Evolutionary conservation across 495 filamentous ascomycete genomes (phyloP), one percentile per base, ranked within the genome.

Genomic region (Trichocladium uniseriatum): DNA sequence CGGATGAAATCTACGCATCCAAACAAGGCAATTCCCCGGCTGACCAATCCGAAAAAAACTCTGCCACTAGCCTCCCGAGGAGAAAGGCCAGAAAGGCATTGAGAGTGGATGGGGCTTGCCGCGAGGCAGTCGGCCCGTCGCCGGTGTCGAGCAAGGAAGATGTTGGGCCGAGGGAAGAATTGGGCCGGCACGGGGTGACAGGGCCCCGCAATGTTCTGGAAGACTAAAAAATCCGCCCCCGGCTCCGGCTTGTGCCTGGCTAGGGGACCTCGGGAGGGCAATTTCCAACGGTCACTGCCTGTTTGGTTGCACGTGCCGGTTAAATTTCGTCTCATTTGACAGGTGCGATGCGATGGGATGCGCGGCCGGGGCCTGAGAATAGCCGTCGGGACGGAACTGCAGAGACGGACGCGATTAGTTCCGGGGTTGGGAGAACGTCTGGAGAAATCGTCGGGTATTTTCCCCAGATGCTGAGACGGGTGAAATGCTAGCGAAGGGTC

Each of bases 351-450:
- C 42, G 24, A 27, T 27, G 24, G 4, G n/a, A 50, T 6, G 31
- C 8, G 27, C 40, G 51, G 39, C 45, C 38, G 36, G 39, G 27
- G 29, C 6, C 31, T 22, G 22, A 41, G 48, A 50, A 50, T 46
- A 54, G 29, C 42, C 52, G 52, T 54, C 47, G 52, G 47, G 41
- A 54, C 46, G 46, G 42, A 32, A 42, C 14, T 49, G 52, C 52
- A 43, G 34, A 27, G 43, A 38, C 24, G 24, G 4, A 27, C 8
- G 24, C 8, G 8, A 27, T 27, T 15, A 4, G n/a, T 7, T 5
- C 5, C 36, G 15, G 19, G 21, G 5, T 6, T 15, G 14, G 6
- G 7, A 13, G 22, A 28, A 15, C 21, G 22, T 28, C 38, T n/a
- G n/a, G 14, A 5, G 7, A 13, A 14, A 28, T 6, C 21, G 22